Base-by-base conservation (phyloP, 768 basidiomycete genomes). In the Termitomyces sp. region DNA sequence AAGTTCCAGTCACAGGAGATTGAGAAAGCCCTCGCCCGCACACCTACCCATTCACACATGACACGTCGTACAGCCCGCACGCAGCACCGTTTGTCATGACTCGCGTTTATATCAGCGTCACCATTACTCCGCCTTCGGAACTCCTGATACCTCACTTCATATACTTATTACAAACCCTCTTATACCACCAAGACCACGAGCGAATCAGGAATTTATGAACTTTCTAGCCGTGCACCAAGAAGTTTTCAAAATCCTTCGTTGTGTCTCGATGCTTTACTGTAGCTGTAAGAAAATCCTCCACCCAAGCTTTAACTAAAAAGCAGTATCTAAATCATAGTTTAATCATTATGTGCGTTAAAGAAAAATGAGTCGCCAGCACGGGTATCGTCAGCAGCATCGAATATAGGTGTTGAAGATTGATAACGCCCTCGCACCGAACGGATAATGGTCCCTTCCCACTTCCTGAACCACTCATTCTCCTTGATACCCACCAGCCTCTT, bases 381-480 rank as follows among this genome's bases (percentile, higher is more conserved):
- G n/a, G 54, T 53, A 42, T 62, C 17, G 58, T 63, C 41, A 31
- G 0, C 40, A 40, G 41, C 53, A 37, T 61, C 64, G 41, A 68
- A 67, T 17, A 73, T 65, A 1, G 71, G 73, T 16, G 67, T 69
- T 8, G 71, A 67, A 4, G 80, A 79, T 49, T 75, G 76, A 61
- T 79, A 73, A 19, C 75, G 72, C 52, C 67, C 69, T 5, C 73
- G 59, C 2, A 92, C 89, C 0, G 83, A 83, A 23, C 81, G 77
- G 42, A 74, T 75, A 53, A 95, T 90, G 1, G 83, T 76, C 25
- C 75, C 76, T 64, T 92, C 88, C 90, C 92, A 93, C 53, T 75
- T 75, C 67, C 77, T 80, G 68, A 92, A 88, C 91, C 91, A 95
- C 59, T 87, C 82, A 8, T 84, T 87, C 69, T 93, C 92, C 58